Base-by-base conservation (phyloP, 352 stramenopile genomes). In the Globisporangium acanthophoron region DNA sequence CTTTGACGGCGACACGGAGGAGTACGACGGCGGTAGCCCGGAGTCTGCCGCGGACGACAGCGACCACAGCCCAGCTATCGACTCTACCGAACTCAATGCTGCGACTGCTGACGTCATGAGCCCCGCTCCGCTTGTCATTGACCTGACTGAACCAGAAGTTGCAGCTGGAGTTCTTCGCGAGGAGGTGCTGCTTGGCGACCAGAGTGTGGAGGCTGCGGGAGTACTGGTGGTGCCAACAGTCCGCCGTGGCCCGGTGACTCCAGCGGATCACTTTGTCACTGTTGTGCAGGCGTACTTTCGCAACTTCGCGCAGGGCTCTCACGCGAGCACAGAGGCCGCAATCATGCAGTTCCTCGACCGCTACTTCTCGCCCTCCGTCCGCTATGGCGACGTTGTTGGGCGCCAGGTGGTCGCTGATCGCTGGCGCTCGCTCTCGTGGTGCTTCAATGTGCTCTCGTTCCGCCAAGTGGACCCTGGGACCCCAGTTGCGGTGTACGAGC, bases 351-450 rank as follows among this genome's bases (percentile, higher is more conserved):
- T 63, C 16, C 50, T 63, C 5, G 21, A 45, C 31, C 43, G 45
- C 20, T 57, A 58, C 50, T 63, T 63, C 33, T 47, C 33, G 12
- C 41, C 21, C 33, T 40, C 20, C n/a, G 58, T 63, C 13, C 18
- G 48, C 20, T 63, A 54, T 8, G 58, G 58, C 11, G 41, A 57
- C 21, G 40, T 44, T 0, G 33, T 47, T 16, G 58, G 58, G 6
- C 58, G 29, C 11, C 43, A 58, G 43, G 50, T 63, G 29, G n/a
- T 63, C 24, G 40, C 54, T 18, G 50, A 63, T n/a, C 58, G 58
- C 58, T 63, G 58, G 58, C 58, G 58, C 21, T 63, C 58, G 50
- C 41, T 63, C 40, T 63, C 50, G 21, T 63, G 58, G 58, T 63
- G 58, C 58, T 63, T 63, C 27, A 39, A 63, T 35, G 18, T 63